A percentile compares a stretch with the other conserved stretches of the same genome.
Evolutionary conservation across 495 filamentous ascomycete species (phyloP).

Genomic region (Extremus antarcticus): DNA sequence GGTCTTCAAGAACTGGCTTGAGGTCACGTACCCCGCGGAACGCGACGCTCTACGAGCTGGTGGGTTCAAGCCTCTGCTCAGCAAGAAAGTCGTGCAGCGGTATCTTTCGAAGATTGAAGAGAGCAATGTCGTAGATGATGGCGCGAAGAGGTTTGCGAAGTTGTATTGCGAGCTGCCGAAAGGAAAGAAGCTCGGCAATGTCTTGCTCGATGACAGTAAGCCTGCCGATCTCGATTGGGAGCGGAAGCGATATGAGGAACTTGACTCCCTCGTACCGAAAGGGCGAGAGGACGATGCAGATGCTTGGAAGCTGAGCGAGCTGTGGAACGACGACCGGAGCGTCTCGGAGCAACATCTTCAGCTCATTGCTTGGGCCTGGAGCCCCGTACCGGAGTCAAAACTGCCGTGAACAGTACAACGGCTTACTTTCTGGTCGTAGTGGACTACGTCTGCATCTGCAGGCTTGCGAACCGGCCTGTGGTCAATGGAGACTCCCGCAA

Average conservation of each 20-base stretch:
- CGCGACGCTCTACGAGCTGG: slow-evolving; percentile 1
- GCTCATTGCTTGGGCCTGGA: slow-evolving; percentile 15
- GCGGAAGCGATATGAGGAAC: slow-evolving; percentile 5
- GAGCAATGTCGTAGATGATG: not conserved
- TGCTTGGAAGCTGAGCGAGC: slow-evolving; percentile 6
- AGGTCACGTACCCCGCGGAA: slow-evolving; percentile 12
- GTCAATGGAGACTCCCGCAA: no score
- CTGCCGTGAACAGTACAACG: not conserved
- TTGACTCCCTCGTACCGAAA: slow-evolving; percentile 4
- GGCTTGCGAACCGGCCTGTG: no score
- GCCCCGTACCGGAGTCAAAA: slow-evolving; percentile 10
- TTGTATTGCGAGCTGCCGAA: slow-evolving; percentile 7
- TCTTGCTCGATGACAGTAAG: slow-evolving; percentile 11
- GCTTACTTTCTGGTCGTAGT: not conserved
- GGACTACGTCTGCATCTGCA: no score
- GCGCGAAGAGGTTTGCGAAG: slow-evolving; percentile 8
- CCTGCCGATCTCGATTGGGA: slow-evolving; percentile 14
- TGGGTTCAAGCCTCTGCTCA: slow-evolving; percentile 15
- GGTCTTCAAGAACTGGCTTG: slow-evolving; percentile 10
- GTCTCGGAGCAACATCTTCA: slow-evolving; percentile 4
- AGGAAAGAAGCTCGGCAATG: slow-evolving; percentile 12
- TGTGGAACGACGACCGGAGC: slow-evolving; percentile 4
- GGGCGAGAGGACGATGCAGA: slow-evolving; percentile 3
- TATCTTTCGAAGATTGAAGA: slow-evolving; percentile 4
- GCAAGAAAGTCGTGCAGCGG: slow-evolving; percentile 5